Percentiles rank a stretch among this genome's conserved stretches.
Conservation (phyloP, 352 stramenopile genomes). For the Phytophthora pinifolia region DNA sequence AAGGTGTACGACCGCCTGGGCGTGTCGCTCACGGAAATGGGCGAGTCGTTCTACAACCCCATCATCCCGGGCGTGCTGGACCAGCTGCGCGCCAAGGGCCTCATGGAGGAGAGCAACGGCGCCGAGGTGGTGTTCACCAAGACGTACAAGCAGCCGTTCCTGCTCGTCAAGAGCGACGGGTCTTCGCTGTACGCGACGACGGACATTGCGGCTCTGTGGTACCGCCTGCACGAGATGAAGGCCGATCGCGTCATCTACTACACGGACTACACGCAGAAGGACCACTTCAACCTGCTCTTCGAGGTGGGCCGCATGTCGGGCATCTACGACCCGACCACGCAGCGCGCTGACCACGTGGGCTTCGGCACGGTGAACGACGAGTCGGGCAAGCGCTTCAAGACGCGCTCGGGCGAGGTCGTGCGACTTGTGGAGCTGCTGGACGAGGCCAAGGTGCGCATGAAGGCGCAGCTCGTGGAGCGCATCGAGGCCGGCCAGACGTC, state of each 20-base stretch:
- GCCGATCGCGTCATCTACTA: constrained; percentile 84
- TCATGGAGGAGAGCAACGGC: constrained; percentile 91
- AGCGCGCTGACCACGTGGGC: constrained; percentile 81
- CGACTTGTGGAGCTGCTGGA: constrained; percentile 99
- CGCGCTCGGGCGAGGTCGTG: constrained; percentile 97
- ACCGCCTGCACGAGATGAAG: constrained; percentile 83
- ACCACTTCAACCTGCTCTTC: constrained; percentile 86
- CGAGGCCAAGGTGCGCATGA: constrained; percentile 96
- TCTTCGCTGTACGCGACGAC: constrained; percentile 88
- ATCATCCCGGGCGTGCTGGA: constrained; percentile 88
- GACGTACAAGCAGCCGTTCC: constrained; percentile 88
- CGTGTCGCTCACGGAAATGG: constrained; percentile 78
- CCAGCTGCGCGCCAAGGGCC: constrained; percentile 84
- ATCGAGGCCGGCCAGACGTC: constrained; percentile 91
- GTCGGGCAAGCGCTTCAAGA: constrained; percentile 96
- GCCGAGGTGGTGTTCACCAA: constrained; percentile 92
- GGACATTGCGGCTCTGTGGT: constrained; percentile 86
- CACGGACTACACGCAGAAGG: constrained; percentile 89
- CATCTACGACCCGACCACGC: constrained; percentile 81
- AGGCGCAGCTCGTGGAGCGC: constrained; percentile 90
- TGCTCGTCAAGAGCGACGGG: constrained; percentile 85
- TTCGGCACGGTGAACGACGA: constrained; percentile 90
- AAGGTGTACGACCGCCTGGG: constrained; percentile 84
- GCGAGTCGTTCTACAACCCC: constrained; percentile 88
- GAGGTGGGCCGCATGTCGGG: constrained; percentile 77